phyloP scores from a whole-genome alignment of 1,284 basidiomycete species.

The Rhodotorula glutinis region DNA sequence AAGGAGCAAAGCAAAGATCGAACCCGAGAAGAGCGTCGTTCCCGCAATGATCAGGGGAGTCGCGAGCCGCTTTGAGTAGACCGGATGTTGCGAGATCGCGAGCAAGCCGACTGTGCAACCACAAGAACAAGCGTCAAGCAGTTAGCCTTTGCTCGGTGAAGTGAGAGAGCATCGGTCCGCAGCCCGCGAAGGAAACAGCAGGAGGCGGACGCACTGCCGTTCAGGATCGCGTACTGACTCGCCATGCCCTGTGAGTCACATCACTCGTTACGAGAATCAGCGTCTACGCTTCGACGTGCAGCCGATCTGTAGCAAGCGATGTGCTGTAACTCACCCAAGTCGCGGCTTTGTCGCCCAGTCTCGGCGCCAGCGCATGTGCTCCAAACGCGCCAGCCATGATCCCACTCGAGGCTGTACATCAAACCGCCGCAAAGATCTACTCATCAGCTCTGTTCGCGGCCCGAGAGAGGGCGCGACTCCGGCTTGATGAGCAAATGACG shows the following conservation, averaged over 20 bases:
- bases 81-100: slow-evolving; percentile 36
- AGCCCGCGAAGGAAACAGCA: background rate
- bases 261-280: too few relatives aligned
- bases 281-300: too few relatives aligned
- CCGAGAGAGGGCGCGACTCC: background rate
- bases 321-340: slow-evolving; percentile 35
- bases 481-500: background rate
- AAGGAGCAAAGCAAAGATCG: slow-evolving; percentile 35
- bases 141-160: background rate
- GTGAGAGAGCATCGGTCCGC: background rate
- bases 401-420: slow-evolving; percentile 2
- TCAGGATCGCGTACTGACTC: slow-evolving; percentile 31
- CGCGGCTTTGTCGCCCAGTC: slow-evolving; percentile 35
- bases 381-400: slow-evolving; percentile 31
- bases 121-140: too few relatives aligned
- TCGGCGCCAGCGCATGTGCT: slow-evolving; percentile 29
- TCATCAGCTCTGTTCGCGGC: too few relatives aligned
- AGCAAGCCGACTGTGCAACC: slow-evolving; percentile 21
- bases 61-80: slow-evolving; percentile 25
- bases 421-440: background rate
- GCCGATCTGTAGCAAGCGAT: too few relatives aligned
- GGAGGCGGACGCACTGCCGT: slow-evolving; percentile 22
- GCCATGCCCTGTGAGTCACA: slow-evolving; percentile 26
- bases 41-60: slow-evolving; percentile 33
- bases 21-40: slow-evolving; percentile 30